Conservation (phyloP, 1,284 basidiomycete species). For the Sanghuangporus weigelae region DNA sequence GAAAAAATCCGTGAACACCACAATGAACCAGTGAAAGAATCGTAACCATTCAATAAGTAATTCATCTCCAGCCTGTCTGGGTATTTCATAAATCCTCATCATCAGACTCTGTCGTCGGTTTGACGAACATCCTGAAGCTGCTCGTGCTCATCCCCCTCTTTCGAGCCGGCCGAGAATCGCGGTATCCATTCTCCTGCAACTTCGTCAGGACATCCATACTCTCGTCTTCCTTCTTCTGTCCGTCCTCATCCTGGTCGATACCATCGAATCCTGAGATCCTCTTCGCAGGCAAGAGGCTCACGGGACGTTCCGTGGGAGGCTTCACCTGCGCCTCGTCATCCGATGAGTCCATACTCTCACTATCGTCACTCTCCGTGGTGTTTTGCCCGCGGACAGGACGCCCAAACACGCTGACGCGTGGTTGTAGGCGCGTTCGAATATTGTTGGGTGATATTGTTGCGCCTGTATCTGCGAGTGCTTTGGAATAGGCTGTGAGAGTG, state of each 20-base stretch:
- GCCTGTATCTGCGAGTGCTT: constrained; percentile 33
- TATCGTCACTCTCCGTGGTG: constrained; percentile 50
- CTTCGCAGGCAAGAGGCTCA: constrained; percentile 54
- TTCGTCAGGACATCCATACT: not conserved
- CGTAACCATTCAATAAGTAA: too few species aligned
- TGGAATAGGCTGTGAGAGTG: constrained; percentile 45
- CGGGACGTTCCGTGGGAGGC: constrained; percentile 32
- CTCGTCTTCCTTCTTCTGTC: not conserved
- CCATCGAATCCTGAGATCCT: constrained; percentile 55
- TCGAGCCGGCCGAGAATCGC: not conserved
- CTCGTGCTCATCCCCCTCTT: constrained; percentile 6
- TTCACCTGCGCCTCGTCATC: constrained; percentile 49
- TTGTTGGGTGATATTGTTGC: constrained; percentile 28
- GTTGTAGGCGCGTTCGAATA: constrained; percentile 29
- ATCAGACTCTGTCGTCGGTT: not conserved
- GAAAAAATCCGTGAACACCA: too few species aligned
- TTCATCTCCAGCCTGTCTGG: too few species aligned
- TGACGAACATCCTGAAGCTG: not conserved
- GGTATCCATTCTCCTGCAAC: not conserved
- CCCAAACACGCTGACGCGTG: constrained; percentile 55
- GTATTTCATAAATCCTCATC: not conserved
- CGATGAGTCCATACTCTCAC: constrained; percentile 11
- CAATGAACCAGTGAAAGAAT: too few species aligned
- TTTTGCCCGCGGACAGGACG: constrained; percentile 40
- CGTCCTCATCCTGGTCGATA: constrained; percentile 7